Evolutionary conservation across 2,329 filamentous ascomycete genomes (phyloP), one percentile per base, ranked within the genome.

Genomic region (Byssothecium circinans): DNA sequence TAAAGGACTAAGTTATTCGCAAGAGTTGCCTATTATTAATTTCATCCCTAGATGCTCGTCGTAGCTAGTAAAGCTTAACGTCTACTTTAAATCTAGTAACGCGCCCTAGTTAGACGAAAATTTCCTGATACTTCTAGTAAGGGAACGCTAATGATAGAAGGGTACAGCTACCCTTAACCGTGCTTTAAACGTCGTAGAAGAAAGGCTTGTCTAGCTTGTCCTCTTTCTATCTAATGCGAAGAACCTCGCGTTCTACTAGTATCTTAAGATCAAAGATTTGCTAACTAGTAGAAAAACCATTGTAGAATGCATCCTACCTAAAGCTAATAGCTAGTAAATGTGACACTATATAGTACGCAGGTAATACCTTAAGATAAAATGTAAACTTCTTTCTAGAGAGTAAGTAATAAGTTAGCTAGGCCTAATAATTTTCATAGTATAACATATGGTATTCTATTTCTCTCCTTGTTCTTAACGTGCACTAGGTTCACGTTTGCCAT

Each of bases 241-340:
- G 43, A 20, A 41, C 25, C 5, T 43, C 34, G 19, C 44, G 48
- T 40, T 47, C 29, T 23, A 12, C 44, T 41, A 29, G 44, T 25
- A 51, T 43, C 2, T 17, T 33, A n/a, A 51, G 43, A 23, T 51
- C 30, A 23, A 51, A 51, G 27, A 51, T 51, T 22, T 46, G 25
- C 37, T 51, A 25, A 37, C 47, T 40, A 32, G 15, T 51, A 2
- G 38, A 33, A 27, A 51, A 51, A 37, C 41, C 30, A 25, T 51
- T 29, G 11, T 32, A 7, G 23, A 51, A 47, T 35, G 40, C 34
- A 33, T 51, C 25, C n/a, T 45, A 19, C n/a, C 43, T 19, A 37
- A 30, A 6, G 29, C 44, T 29, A 39, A 51, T 37, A 12, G 8
- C 34, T 43, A 51, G 27, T 5, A 47, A 7, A 25, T 45, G 22